Evolutionary conservation across 768 basidiomycete genomes (phyloP), one percentile per base, ranked within the genome.

Genomic region (Rossbeevera mucosa): DNA sequence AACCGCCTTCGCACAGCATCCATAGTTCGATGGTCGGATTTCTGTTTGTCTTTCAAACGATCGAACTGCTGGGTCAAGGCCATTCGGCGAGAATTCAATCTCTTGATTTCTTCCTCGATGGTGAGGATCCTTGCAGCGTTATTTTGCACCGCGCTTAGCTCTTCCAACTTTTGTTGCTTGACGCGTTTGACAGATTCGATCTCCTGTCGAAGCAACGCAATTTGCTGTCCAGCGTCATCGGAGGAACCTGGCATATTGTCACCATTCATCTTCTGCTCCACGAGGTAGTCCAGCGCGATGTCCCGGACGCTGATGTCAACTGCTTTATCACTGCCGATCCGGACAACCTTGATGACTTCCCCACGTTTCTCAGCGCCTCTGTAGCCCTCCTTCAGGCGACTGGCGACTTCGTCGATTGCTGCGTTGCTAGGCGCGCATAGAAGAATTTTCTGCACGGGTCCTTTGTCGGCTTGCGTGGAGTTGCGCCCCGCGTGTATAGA

Each of bases 401-500:
- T 79, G 7, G 91, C 90, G 16, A 99, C 85, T 73, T 99, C 96
- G 63, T 99, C 94, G 36, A 99, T 94, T 22, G 96, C 96, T 16
- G 96, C 96, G 69, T 99, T 99, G 71, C 91, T 94, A 2, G 96
- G 96, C 0, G 96, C 96, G 63, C 96, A 99, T 31, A 99, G 76
- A 16, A 99, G 79, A 40, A 98, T 76, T 64, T 88, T 88, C 54
- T 87, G 83, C 13, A 78, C 72, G 1, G 79, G 71, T 59, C 44
- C 68, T 59, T 68, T 77, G 56, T 78, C 77, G 26, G 66, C 65
- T 13, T 71, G 70, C 30, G 66, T 71, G 16, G 67, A 59, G 49
- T 56, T 67, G 48, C 66, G 72, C 20, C 83, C 81, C 25, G 74
- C 74, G 11, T 80, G 71, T 46, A 84, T 77, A 20, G 77, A 60